Evolutionary conservation across 2,329 filamentous ascomycete species (phyloP), one percentile per base, ranked within the genome.

Genomic region (Colletotrichum melonis): DNA sequence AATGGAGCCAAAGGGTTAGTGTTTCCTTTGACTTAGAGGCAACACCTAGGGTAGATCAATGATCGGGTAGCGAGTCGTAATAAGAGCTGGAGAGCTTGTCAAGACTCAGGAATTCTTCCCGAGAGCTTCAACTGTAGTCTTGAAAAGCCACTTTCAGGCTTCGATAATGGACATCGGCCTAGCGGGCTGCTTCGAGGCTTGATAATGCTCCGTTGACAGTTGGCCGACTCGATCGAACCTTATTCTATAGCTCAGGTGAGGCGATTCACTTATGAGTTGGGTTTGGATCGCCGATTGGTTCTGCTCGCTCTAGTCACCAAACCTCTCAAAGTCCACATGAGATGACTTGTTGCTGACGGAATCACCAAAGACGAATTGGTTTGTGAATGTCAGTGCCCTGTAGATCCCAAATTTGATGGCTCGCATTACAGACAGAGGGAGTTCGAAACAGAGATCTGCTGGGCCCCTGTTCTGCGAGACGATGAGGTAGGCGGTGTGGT

Each of bases 401-500:
- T 56, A 69, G 60, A 69, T 55, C 60, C 35, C 60, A 12, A 38
- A 64, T 49, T 22, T 49, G 49, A 64, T 28, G 32, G 67, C 60
- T 60, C 60, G 67, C 70, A 52, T 70, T 42, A 54, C 52, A 46
- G 56, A 6, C n/a, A 28, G 14, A n/a, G 24, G 60, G 56, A 26
- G 54, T 60, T 65, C 59, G 60, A 60, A 69, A 70, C 59, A 55
- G 26, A 63, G 35, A n/a, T 26, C 54, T 55, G 19, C 38, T 38
- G 35, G 46, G 26, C 12, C 59, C 67, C 42, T 46, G 19, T 49
- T 46, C 32, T 42, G 38, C 19, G 65, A 64, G 22, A 49, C 58
- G n/a, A 28, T 59, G 59, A 63, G 66, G 69, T 55, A 69, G 32
- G 65, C 30, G 32, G 42, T 69, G 52, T 59, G 54, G 19, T 38